Base-by-base conservation (phyloP, 106 monocot genomes). In the Vanilla planifolia region DNA sequence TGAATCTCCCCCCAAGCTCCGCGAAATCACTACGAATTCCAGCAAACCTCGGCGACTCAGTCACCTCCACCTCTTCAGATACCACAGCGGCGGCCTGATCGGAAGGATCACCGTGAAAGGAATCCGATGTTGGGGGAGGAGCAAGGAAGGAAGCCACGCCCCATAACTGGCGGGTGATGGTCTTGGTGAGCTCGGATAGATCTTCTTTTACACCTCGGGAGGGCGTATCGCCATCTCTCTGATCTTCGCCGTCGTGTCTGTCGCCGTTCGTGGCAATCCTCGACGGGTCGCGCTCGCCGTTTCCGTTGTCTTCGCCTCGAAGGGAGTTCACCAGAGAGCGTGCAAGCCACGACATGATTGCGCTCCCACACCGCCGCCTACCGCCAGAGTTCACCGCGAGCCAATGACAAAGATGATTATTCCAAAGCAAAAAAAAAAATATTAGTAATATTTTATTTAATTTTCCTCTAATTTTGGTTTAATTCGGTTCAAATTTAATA, bases 61-160 rank as follows among this genome's bases (percentile, higher is more conserved):
- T 24, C 2, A 33, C 71, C 30, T 52, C 63, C 59, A 42, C 43
- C 13, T 41, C n/a, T 1, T 30, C 75, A n/a, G 58, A 43, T n/a
- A 13, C 58, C 5, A 1, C 33, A 9, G 20, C 27, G 14, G 16
- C 52, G 35, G 57, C 19, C 62, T 23, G 32, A 25, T 16, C 43
- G 24, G 22, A 25, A 13, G 5, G 19, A 22, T 41, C 51, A 19
- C 27, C 24, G 37, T 39, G 48, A 22, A 37, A n/a, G n/a, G 48
- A n/a, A 5, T 24, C 13, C 40, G 51, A n/a, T 33, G n/a, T n/a
- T n/a, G 84, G 70, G 21, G 85, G 82, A 24, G 86, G 80, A 43
- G 92, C 83, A 53, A 92, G 87, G 73, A 92, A 92, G 55, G 78
- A 80, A 9, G 92, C 92, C 50, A 92, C 86, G 60, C 92, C 92